Evolutionary conservation across 768 basidiomycete species (phyloP).

Genomic region (Suillus cothurnatus): DNA sequence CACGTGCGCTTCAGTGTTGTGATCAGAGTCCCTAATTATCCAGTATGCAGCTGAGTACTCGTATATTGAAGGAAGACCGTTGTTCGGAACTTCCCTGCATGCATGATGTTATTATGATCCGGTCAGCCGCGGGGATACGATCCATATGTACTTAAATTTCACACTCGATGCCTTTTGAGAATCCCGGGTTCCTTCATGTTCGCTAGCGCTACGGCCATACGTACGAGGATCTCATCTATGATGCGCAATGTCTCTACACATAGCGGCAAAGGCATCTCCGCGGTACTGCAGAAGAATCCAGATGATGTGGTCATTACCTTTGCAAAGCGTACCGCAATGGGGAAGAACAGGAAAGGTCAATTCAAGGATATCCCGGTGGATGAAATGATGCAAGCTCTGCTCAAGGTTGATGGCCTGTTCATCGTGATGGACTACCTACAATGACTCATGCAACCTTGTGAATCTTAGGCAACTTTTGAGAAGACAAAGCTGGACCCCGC

Average conservation of each 20-base stretch:
- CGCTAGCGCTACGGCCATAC: conserved; percentile 9
- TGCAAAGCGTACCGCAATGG: conserved; percentile 88
- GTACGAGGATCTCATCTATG: conserved; percentile 13
- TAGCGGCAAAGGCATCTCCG: conserved; percentile 42
- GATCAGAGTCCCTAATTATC: neutral
- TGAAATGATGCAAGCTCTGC: conserved; percentile 79
- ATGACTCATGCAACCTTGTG: conserved; percentile 2
- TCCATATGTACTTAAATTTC: neutral
- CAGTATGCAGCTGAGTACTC: neutral
- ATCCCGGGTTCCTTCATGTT: conserved; percentile 23
- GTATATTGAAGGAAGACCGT: neutral
- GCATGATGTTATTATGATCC: neutral
- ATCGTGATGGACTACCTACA: neutral
- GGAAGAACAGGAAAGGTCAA: conserved; percentile 88
- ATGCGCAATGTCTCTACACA: conserved; percentile 39
- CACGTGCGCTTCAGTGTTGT: neutral
- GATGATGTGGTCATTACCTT: conserved; percentile 91
- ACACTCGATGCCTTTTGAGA: neutral
- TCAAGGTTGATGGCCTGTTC: conserved; percentile 55
- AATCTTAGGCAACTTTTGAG: conserved; percentile 60
- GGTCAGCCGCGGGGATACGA: neutral
- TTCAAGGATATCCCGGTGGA: conserved; percentile 88
- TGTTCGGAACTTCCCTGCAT: neutral
- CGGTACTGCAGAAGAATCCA: conserved; percentile 66
- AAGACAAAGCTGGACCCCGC: conserved; percentile 67